Percentiles rank a stretch among this genome's conserved stretches.
Evolutionary conservation across 116 monocot genomes (phyloP).

Genomic region (Phalaenopsis hybrid): DNA sequence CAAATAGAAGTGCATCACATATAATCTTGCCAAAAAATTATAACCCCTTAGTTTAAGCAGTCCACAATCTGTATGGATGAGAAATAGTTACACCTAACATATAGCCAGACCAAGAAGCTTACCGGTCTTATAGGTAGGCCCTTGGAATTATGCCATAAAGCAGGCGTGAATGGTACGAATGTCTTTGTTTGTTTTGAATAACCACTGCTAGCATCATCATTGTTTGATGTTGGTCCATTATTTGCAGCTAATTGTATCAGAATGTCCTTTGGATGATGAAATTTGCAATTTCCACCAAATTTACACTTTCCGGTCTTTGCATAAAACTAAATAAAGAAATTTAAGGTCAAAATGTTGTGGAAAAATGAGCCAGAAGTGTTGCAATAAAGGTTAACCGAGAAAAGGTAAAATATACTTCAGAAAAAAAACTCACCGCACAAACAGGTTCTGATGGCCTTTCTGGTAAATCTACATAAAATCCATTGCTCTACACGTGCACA

Average conservation of each 20-base stretch:
- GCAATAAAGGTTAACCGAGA: neutral
- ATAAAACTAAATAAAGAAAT: slow-evolving; percentile 51
- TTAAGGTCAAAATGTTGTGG: slow-evolving; percentile 1
- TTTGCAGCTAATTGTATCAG: slow-evolving; percentile 26
- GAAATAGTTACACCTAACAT: neutral
- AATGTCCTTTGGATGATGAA: slow-evolving; percentile 87
- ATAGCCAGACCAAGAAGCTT: neutral
- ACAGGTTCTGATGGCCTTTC: slow-evolving; percentile 83
- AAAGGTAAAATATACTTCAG: neutral
- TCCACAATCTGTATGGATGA: neutral
- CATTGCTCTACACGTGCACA: slow-evolving; percentile 26
- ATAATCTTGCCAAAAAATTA: too few species aligned
- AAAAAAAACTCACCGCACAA: slow-evolving; percentile 50
- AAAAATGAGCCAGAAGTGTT: neutral
- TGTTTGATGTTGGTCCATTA: neutral
- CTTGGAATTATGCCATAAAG: slow-evolving; percentile 72
- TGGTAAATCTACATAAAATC: slow-evolving; percentile 38
- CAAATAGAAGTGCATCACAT: neutral
- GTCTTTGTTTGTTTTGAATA: slow-evolving; percentile 17
- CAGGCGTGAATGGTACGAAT: slow-evolving; percentile 36
- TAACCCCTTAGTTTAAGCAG: too few species aligned
- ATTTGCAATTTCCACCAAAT: slow-evolving; percentile 84
- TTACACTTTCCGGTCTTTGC: slow-evolving; percentile 83
- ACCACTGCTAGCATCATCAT: slow-evolving; percentile 6
- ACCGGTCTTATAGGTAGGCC: slow-evolving; percentile 85